These are phyloP conservation scores for Rhizomucor miehei DNA, from an alignment of 371 early-diverging fungal genomes.

Conservation along the genomic window DNA sequence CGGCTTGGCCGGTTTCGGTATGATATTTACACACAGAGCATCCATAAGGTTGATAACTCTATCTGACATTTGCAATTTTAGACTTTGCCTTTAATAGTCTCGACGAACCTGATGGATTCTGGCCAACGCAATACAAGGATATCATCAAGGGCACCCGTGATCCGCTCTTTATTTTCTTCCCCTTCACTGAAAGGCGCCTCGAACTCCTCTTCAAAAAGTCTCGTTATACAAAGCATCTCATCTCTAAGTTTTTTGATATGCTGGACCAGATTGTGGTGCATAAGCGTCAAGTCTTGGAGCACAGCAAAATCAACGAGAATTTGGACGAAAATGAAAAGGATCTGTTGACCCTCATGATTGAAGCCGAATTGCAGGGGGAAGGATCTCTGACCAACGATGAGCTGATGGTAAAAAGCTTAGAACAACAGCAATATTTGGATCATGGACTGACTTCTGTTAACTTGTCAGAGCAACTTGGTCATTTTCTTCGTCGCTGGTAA, in stretches of 20 bases:
- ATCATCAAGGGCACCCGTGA: constrained; percentile 8
- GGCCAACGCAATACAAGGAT: constrained; percentile 8
- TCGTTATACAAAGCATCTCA: not conserved
- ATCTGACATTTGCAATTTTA: no score
- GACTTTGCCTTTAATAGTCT: not conserved
- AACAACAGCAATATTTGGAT: not conserved
- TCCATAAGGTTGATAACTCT: not conserved
- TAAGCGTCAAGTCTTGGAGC: constrained; percentile 5
- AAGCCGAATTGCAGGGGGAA: constrained; percentile 34
- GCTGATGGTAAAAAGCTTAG: constrained; percentile 8
- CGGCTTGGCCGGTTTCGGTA: constrained; percentile 25
- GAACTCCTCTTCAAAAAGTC: constrained; percentile 19
- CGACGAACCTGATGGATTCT: not conserved
- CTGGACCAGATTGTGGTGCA: constrained; percentile 9
- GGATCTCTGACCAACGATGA: constrained; percentile 39
- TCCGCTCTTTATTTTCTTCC: constrained; percentile 19
- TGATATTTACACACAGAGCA: not conserved
- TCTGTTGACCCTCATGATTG: constrained; percentile 55
- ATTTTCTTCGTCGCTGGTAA: constrained; percentile 44
- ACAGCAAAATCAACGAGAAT: not conserved
- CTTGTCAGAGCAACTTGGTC: constrained; percentile 46
- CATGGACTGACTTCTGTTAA: constrained; percentile 3
- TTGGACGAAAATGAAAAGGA: constrained; percentile 45
- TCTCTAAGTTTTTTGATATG: constrained; percentile 4
- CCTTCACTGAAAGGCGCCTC: constrained; percentile 16